Evolutionary conservation across 2,329 filamentous ascomycete species (phyloP).

Genomic region (Phialophora macrospora): DNA sequence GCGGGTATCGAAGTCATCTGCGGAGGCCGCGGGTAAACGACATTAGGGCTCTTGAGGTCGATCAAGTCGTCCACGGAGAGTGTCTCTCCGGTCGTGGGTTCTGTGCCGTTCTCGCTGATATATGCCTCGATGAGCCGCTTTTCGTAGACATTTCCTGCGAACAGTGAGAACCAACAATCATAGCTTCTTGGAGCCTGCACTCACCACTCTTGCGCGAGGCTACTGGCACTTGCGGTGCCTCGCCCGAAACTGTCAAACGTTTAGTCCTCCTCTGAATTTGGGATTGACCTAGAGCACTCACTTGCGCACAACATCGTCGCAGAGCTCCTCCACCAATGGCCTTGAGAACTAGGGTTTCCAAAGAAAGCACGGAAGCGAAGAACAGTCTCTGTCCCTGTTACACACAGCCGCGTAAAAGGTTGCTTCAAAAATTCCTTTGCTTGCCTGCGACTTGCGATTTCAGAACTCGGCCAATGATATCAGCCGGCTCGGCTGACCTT

Average conservation of each 20-base stretch:
- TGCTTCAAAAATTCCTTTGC: slow-evolving; percentile 7
- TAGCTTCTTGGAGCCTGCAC: slow-evolving; percentile 43
- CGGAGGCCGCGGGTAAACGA: slow-evolving; percentile 86
- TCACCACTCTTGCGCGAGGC: slow-evolving; percentile 91
- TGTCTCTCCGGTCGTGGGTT: slow-evolving; percentile 86
- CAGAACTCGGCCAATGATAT: slow-evolving; percentile 13
- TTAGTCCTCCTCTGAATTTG: slow-evolving; percentile 12
- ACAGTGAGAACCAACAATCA: slow-evolving; percentile 41
- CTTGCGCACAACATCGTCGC: slow-evolving; percentile 37
- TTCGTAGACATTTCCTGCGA: slow-evolving; percentile 83
- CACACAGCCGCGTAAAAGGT: neutral
- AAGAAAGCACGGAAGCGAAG: neutral
- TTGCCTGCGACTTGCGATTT: slow-evolving; percentile 2
- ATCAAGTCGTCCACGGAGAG: slow-evolving; percentile 83
- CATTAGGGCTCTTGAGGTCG: slow-evolving; percentile 79
- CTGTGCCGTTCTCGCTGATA: slow-evolving; percentile 88
- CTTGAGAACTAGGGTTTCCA: neutral
- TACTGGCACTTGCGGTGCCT: slow-evolving; percentile 92
- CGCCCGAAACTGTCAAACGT: slow-evolving; percentile 78
- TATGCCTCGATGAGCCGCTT: slow-evolving; percentile 94
- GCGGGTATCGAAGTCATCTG: slow-evolving; percentile 95
- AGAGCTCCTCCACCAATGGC: neutral
- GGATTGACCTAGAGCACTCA: slow-evolving; percentile 18
- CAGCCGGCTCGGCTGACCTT: neutral
- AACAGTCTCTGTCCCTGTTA: neutral